phyloP scores from a whole-genome alignment of 371 early-diverging fungal species.

The Lichtheimia ramosa region DNA sequence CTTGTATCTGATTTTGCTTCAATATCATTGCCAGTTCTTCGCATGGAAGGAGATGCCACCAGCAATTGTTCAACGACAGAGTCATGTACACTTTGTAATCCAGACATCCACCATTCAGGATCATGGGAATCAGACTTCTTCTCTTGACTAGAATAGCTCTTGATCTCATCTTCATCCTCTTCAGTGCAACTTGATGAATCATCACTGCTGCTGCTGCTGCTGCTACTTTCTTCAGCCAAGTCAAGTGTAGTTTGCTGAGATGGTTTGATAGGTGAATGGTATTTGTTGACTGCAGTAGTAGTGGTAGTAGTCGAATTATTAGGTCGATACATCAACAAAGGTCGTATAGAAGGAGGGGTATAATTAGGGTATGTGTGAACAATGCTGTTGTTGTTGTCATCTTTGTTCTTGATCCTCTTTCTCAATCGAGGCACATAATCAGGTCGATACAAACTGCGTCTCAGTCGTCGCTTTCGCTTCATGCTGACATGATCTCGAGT shows the following conservation, averaged over 20 bases:
- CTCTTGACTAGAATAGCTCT: too few species aligned
- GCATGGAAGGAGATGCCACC: too few species aligned
- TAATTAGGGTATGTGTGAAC: neutral
- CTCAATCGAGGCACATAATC: conserved; percentile 35
- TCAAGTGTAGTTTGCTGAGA: neutral
- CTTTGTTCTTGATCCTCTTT: conserved; percentile 12
- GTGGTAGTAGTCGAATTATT: neutral
- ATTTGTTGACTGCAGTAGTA: neutral
- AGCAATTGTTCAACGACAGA: too few species aligned
- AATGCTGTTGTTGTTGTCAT: neutral
- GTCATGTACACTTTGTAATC: too few species aligned
- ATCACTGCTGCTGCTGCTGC: neutral
- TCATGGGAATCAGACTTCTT: too few species aligned
- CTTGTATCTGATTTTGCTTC: neutral
- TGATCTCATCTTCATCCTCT: neutral
- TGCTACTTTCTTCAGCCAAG: neutral
- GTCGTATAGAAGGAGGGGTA: neutral
- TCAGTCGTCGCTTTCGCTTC: conserved; percentile 5
- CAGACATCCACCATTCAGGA: too few species aligned
- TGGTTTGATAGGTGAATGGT: neutral
- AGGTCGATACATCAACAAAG: too few species aligned
- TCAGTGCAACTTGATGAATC: neutral
- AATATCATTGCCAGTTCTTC: neutral
- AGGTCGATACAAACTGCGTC: conserved; percentile 34
- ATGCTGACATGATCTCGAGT: neutral